Conservation (phyloP, 257 asterid species). For the Nicotiana obtusifolia region DNA sequence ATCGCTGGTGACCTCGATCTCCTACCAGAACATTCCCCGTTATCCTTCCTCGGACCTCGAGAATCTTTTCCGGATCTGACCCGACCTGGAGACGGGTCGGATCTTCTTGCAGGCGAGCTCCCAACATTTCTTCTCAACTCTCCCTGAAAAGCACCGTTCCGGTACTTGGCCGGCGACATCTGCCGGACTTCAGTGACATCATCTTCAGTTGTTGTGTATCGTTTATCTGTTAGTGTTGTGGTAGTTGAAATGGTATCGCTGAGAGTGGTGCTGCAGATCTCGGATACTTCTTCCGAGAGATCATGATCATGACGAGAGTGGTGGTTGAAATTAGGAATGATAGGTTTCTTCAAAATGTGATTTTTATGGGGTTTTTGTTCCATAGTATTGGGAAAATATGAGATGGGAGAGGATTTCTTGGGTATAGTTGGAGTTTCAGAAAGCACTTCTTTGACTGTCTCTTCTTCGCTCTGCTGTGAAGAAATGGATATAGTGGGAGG, state of each 20-base stretch:
- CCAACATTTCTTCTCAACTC: constrained; percentile 17
- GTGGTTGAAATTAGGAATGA: not conserved
- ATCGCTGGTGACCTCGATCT: constrained; percentile 65
- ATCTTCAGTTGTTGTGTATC: constrained; percentile 14
- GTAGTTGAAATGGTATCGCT: constrained; percentile 13
- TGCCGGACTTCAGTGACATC: constrained; percentile 27
- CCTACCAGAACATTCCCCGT: constrained; percentile 52
- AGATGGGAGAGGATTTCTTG: not conserved
- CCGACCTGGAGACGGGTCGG: constrained; percentile 55
- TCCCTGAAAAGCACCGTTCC: constrained; percentile 21
- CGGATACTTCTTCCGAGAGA: constrained; percentile 23
- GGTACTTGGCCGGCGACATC: constrained; percentile 44
- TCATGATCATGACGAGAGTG: constrained; percentile 2
- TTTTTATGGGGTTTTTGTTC: not conserved
- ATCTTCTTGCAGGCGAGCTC: constrained; percentile 43
- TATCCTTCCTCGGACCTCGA: constrained; percentile 22
- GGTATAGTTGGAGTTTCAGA: constrained; percentile 8
- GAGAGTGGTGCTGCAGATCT: constrained; percentile 24
- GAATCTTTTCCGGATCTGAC: constrained; percentile 18
- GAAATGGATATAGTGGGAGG: not conserved
- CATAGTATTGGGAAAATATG: not conserved
- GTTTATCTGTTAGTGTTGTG: constrained; percentile 1
- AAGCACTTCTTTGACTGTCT: constrained; percentile 17
- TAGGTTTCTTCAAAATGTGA: not conserved
- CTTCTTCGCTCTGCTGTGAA: constrained; percentile 12